phyloP scores from a whole-genome alignment of 345 rosid species.

The Linum lewisii region DNA sequence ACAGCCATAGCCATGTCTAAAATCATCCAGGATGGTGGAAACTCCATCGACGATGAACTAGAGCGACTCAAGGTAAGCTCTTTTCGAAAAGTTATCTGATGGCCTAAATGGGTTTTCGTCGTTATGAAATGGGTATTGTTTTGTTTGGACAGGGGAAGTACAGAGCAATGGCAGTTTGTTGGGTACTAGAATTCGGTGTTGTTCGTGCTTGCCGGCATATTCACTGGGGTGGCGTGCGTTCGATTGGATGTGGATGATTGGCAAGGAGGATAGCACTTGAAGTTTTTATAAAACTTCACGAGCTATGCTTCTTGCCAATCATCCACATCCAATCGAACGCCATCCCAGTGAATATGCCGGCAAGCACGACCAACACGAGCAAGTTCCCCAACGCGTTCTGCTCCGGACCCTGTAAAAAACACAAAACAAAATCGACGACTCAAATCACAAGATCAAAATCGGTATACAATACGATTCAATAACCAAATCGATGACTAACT shows the following conservation, averaged over 20 bases:
- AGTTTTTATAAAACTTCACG: constrained; percentile 12
- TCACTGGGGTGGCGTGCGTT: constrained; percentile 9
- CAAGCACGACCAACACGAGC: constrained; percentile 50
- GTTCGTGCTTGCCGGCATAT: background rate
- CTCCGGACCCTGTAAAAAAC: constrained; percentile 79
- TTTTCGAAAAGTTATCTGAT: too few relatives aligned
- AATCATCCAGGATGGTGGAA: too few relatives aligned
- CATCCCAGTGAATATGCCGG: constrained; percentile 60
- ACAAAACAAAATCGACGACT: background rate
- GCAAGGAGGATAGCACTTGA: background rate
- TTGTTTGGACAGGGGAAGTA: too few relatives aligned
- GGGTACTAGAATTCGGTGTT: constrained; percentile 36
- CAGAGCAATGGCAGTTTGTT: too few relatives aligned
- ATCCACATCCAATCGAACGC: constrained; percentile 83
- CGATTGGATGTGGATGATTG: constrained; percentile 3
- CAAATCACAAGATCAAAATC: background rate
- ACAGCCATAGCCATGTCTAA: too few relatives aligned
- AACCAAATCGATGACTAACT: constrained; percentile 7
- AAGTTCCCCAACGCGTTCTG: constrained; percentile 84
- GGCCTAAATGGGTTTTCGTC: too few relatives aligned
- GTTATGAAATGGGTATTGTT: too few relatives aligned
- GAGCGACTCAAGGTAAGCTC: too few relatives aligned
- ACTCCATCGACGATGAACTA: too few relatives aligned
- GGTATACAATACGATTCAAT: too few relatives aligned
- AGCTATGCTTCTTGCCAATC: constrained; percentile 46